Evolutionary conservation across 2,329 filamentous ascomycete genomes (phyloP), one percentile per base, ranked within the genome.

Genomic region (Calycina herbarum): DNA sequence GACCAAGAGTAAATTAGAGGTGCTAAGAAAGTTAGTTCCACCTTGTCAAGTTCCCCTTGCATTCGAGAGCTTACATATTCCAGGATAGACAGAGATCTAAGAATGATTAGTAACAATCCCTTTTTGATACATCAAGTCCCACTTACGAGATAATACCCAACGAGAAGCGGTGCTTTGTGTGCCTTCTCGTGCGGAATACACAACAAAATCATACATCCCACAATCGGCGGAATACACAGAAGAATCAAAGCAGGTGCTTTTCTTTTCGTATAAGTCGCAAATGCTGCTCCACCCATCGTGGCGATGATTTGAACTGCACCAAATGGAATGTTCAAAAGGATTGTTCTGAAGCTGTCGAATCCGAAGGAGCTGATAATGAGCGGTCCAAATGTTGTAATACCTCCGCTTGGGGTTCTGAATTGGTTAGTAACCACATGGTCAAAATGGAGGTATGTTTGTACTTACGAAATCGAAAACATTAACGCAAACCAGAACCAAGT

Each of bases 1-100:
- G 90, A 87, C 89, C 89, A 92, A 0, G 86, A 83, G 0, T 90
- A 85, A 27, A 89, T 84, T 8, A 91, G 78, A 0, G 88, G 88
- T 2, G 87, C 82, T 68, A 4, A 42, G n/a, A 29, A 27, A 27
- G 86, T 85, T 0, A 90, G 81, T 1, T 54, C 31, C 10, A 35
- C 29, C n/a, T 56, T 33, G 48, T 11, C 10, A 15, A 29, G 8
- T 17, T 33, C 20, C 5, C 10, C 4, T 6, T 27, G 24, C 57
- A 35, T 5, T 42, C 3, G 13, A 51, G 35, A 38, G 73, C 78
- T 70, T 76, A 80, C 78, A 81, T 66, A 86, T 86, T 5, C 82
- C 86, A 0, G 85, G 85, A 61, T 88, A 87, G 7, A 87, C 81
- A 0, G 84, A 87, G 51, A 86, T 85, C 77, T 79, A 61, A 17